Base-by-base conservation (phyloP, 345 rosid genomes). In the Luvunga scandens region DNA sequence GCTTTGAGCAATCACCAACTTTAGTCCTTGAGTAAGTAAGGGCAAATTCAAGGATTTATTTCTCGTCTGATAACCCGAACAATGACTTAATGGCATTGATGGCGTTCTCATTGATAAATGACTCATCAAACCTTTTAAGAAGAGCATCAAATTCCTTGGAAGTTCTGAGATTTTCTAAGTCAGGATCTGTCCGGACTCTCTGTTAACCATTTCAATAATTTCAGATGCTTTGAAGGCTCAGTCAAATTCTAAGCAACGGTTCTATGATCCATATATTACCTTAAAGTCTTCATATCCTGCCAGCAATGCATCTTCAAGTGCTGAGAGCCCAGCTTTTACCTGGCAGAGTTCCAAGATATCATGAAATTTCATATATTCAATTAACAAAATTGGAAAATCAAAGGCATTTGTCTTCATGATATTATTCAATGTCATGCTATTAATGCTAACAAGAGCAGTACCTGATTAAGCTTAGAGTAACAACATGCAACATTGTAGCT, bases 401-500 rank as follows among this genome's bases (percentile, higher is more conserved):
- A 66, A 16, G 12, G 25, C 19, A 8, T 50, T 69, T 24, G 19
- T 31, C n/a, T 69, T 24, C 45, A 31, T 22, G 1, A 22, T 45
- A 18, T 34, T 8, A 22, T 39, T 42, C 25, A n/a, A 19, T 7
- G 61, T 13, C 33, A 72, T 10, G 31, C 39, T 57, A 65, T 73
- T 59, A 53, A 5, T 24, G 50, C 78, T n/a, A 27, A n/a, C n/a
- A 65, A 59, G 24, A 14, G n/a, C 7, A 5, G 8, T 85, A 93
- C 99, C 94, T 88, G 97, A 85, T 91, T 85, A 77, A 95, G 97
- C 89, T 91, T 93, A 31, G 97, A 90, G 84, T 92, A 95, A 78
- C 98, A 93, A 81, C 95, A 95, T 38, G 99, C 97, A 33, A 96
- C 98, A 83, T 95, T 93, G 90, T 93, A 93, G 84, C 97, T 88